phyloP scores from a whole-genome alignment of 306 rosid genomes.

The Parietaria judaica region DNA sequence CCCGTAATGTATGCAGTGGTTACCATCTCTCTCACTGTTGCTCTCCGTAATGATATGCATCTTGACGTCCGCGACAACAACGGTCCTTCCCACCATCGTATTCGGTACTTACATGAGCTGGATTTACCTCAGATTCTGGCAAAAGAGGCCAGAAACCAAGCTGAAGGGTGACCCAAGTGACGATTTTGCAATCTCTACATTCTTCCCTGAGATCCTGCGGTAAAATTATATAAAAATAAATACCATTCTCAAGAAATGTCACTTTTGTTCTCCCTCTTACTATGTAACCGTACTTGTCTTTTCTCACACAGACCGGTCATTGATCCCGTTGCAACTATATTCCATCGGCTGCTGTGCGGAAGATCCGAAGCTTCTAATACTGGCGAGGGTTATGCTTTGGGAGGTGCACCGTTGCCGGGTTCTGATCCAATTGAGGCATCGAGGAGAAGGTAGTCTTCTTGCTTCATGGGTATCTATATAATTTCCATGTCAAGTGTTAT shows the following conservation, averaged over 20 bases:
- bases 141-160: conserved; percentile 74
- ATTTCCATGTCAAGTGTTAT: neutral
- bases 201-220: conserved; percentile 88
- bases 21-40: conserved; percentile 60
- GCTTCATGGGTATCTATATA: conserved; percentile 14
- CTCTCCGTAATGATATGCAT: conserved; percentile 53
- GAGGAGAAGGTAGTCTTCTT: conserved; percentile 61
- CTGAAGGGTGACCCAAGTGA: conserved; percentile 91
- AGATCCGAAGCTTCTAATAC: conserved; percentile 49
- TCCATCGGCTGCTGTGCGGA: conserved; percentile 83
- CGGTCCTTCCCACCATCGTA: conserved; percentile 74
- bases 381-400: conserved; percentile 38
- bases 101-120: conserved; percentile 87
- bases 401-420: conserved; percentile 67
- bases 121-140: conserved; percentile 99
- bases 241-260: conserved; percentile 1
- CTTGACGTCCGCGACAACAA: conserved; percentile 49
- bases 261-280: conserved; percentile 12
- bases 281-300: conserved; percentile 12
- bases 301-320: conserved; percentile 56
- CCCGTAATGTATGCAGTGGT: conserved; percentile 56
- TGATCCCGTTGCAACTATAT: conserved; percentile 75
- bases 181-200: conserved; percentile 85
- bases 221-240: conserved; percentile 12
- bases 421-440: conserved; percentile 92